Evolutionary conservation across 2,329 filamentous ascomycete genomes (phyloP).

Genomic region (Ascochyta rabiei): DNA sequence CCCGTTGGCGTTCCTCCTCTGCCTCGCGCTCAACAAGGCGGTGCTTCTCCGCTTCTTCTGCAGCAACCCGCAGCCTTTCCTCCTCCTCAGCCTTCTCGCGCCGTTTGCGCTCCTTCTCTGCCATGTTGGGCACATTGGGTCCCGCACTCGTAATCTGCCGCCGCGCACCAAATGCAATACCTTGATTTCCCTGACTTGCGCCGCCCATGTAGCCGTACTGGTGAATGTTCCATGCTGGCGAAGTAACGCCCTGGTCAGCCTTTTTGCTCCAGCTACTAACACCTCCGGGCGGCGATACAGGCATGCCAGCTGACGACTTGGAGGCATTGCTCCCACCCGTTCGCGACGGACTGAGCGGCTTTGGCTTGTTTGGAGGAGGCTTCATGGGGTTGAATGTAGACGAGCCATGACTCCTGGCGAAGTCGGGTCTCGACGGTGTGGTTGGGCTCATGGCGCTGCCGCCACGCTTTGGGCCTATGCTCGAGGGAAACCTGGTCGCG

Average conservation of each 20-base stretch:
- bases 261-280: constrained; percentile 92
- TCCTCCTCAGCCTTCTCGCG: constrained; percentile 63
- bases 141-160: constrained; percentile 88
- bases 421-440: constrained; percentile 35
- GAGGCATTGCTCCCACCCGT: constrained; percentile 65
- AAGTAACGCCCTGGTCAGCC: constrained; percentile 77
- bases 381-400: constrained; percentile 54
- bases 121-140: constrained; percentile 78
- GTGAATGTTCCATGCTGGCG: constrained; percentile 96
- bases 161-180: constrained; percentile 87
- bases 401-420: constrained; percentile 48
- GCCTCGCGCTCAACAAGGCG: constrained; percentile 58
- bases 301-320: constrained; percentile 56
- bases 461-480: constrained; percentile 75
- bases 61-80: constrained; percentile 56
- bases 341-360: constrained; percentile 53
- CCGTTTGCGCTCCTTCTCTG: constrained; percentile 78
- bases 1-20: constrained; percentile 66
- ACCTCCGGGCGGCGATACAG: constrained; percentile 55
- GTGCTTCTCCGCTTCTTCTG: constrained; percentile 60
- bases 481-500: constrained; percentile 73
- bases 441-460: constrained; percentile 30
- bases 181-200: constrained; percentile 92
- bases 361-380: constrained; percentile 26
- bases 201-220: constrained; percentile 98